These are phyloP conservation scores for Aspergillus alliaceus DNA, from an alignment of 2,329 filamentous ascomycete genomes.

Conservation along the genomic window DNA sequence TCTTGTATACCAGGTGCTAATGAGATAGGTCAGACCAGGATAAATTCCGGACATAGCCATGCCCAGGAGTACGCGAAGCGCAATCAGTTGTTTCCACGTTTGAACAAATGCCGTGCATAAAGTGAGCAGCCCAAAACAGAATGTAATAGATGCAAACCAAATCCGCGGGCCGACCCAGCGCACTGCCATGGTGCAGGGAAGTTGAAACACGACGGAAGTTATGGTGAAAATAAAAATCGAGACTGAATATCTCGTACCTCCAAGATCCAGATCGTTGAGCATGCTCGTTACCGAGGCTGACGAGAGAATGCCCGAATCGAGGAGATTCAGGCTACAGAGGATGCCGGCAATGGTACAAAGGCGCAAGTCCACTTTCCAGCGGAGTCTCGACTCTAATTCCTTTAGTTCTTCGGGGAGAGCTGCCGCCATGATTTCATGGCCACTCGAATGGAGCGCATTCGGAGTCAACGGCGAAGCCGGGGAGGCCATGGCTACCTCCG, in stretches of 20 bases:
- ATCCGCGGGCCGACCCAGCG: constrained; percentile 63
- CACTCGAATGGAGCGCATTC: not conserved
- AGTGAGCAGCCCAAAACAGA: constrained; percentile 64
- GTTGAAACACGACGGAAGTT: constrained; percentile 65
- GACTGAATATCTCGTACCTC: constrained; percentile 66
- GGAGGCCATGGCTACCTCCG: not conserved
- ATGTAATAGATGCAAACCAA: constrained; percentile 62
- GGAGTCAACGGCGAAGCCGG: not conserved
- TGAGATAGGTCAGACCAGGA: constrained; percentile 46
- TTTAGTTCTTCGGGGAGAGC: constrained; percentile 16
- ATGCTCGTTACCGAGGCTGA: constrained; percentile 70
- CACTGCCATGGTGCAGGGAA: constrained; percentile 67
- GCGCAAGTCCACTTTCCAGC: constrained; percentile 65
- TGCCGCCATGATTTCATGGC: constrained; percentile 10
- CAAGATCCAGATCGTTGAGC: constrained; percentile 62
- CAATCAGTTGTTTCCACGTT: constrained; percentile 70
- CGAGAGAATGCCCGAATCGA: constrained; percentile 70
- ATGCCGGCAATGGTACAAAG: constrained; percentile 70
- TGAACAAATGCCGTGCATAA: constrained; percentile 67
- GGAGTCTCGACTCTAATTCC: constrained; percentile 49
- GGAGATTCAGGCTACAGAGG: constrained; percentile 67
- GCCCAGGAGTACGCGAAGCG: constrained; percentile 63
- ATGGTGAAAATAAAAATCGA: constrained; percentile 74
- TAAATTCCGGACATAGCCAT: constrained; percentile 57
- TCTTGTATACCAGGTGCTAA: constrained; percentile 63